Percentiles rank a stretch among this genome's conserved stretches.
Evolutionary conservation across 768 basidiomycete genomes (phyloP).

Genomic region (Tylopilus sp.): DNA sequence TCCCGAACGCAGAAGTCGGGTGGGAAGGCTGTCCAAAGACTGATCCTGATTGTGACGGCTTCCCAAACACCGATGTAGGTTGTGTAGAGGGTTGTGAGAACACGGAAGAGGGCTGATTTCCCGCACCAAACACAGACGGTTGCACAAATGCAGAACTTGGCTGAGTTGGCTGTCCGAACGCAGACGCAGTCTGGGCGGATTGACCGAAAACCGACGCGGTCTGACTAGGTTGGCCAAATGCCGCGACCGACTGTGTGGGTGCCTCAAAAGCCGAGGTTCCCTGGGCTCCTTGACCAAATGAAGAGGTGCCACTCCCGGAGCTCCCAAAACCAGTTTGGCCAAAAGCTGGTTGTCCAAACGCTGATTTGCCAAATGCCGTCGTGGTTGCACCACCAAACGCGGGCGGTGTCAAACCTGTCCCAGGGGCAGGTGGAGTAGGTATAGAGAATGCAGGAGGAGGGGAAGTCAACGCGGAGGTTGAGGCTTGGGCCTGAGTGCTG

Average conservation of each 20-base stretch:
- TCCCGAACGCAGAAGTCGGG: constrained; percentile 35
- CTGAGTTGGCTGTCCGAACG: constrained; percentile 34
- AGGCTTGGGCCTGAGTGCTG: constrained; percentile 26
- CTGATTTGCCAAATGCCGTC: constrained; percentile 22
- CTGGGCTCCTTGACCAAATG: constrained; percentile 28
- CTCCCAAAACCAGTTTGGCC: constrained; percentile 34
- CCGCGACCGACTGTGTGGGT: constrained; percentile 29
- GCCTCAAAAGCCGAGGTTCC: constrained; percentile 37
- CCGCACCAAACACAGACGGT: constrained; percentile 34
- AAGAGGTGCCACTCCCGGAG: constrained; percentile 10
- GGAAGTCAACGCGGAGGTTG: constrained; percentile 6
- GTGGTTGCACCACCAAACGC: constrained; percentile 32
- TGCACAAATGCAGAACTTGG: constrained; percentile 36
- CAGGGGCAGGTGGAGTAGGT: constrained; percentile 39
- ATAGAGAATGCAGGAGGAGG: constrained; percentile 22
- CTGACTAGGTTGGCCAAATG: constrained; percentile 38
- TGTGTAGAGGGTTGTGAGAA: constrained; percentile 30
- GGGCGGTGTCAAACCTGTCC: constrained; percentile 25
- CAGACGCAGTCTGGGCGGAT: constrained; percentile 22
- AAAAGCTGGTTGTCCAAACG: constrained; percentile 40
- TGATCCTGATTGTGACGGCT: constrained; percentile 24
- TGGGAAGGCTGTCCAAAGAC: constrained; percentile 35
- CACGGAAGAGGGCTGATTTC: constrained; percentile 26
- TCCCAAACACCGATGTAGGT: constrained; percentile 34
- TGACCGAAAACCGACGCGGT: constrained; percentile 38